A percentile compares a stretch with the other conserved stretches of the same genome.
Conservation (phyloP, 2,329 filamentous ascomycete genomes). For the Aureobasidium sp. region DNA sequence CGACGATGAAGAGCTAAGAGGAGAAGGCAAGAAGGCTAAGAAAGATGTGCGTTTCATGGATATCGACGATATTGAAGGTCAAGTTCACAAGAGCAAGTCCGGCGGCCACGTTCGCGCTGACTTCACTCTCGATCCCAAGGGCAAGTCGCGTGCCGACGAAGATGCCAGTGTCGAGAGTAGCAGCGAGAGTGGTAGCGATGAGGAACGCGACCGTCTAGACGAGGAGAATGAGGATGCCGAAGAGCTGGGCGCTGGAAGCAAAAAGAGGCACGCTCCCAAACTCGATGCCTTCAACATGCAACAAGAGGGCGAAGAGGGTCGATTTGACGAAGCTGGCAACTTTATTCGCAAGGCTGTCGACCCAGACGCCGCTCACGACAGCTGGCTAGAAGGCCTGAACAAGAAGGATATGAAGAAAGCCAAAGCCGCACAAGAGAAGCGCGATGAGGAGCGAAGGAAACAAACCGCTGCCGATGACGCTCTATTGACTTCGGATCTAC, state of each 20-base stretch:
- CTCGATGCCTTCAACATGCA: constrained; percentile 95
- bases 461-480: constrained; percentile 67
- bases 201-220: constrained; percentile 58
- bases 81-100: constrained; percentile 64
- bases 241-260: constrained; percentile 80
- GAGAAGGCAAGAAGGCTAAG: constrained; percentile 52
- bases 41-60: constrained; percentile 54
- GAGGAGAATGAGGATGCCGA: constrained; percentile 66
- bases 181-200: constrained; percentile 52
- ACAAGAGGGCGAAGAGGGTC: constrained; percentile 81
- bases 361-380: constrained; percentile 82
- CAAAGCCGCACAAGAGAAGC: constrained; percentile 75
- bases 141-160: constrained; percentile 35
- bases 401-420: constrained; percentile 91
- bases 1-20: constrained; percentile 44
- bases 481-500: constrained; percentile 62
- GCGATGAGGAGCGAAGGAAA: constrained; percentile 66
- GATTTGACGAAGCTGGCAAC: constrained; percentile 86
- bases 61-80: constrained; percentile 64
- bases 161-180: constrained; percentile 57
- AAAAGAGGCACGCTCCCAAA: constrained; percentile 88
- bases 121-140: constrained; percentile 45
- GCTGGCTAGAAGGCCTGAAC: constrained; percentile 83
- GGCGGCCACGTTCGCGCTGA: constrained; percentile 58
- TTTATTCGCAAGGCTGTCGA: constrained; percentile 84